phyloP scores from a whole-genome alignment of 148 eudicot genomes.

The Dianthus caryophyllus region DNA sequence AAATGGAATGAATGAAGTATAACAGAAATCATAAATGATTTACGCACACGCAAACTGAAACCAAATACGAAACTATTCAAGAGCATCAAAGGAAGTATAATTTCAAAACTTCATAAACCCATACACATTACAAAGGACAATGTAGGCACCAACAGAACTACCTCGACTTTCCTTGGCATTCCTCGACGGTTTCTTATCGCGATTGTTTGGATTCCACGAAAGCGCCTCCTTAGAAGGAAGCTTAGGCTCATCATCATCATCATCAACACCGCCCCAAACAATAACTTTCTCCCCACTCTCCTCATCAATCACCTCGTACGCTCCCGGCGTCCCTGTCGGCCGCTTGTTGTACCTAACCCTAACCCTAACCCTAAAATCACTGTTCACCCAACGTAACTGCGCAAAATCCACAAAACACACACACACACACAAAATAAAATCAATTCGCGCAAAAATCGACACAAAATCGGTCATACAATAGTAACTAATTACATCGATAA shows the following conservation, averaged over 20 bases:
- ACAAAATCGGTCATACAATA: not conserved
- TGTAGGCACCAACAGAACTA: not conserved
- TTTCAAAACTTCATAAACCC: not conserved
- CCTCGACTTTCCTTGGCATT: slow-evolving; percentile 18
- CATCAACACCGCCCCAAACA: slow-evolving; percentile 56
- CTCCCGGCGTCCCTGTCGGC: slow-evolving; percentile 48
- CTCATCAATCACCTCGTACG: slow-evolving; percentile 51
- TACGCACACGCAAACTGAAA: too few species aligned
- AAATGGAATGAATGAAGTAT: too few species aligned
- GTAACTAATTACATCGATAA: not conserved
- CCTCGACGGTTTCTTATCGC: not conserved
- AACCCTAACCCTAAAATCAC: slow-evolving; percentile 21
- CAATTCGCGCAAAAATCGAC: not conserved
- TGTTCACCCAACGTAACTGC: not conserved
- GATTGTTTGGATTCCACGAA: slow-evolving; percentile 31
- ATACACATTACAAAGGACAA: not conserved
- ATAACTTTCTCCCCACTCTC: slow-evolving; percentile 52
- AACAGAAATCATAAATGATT: too few species aligned
- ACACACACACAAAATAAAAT: too few species aligned
- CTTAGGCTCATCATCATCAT: slow-evolving; percentile 29
- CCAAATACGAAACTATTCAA: too few species aligned
- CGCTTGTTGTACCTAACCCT: slow-evolving; percentile 34
- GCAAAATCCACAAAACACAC: not conserved
- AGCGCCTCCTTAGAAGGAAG: slow-evolving; percentile 33
- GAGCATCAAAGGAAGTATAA: not conserved